Evolutionary conservation across 768 basidiomycete species (phyloP), one percentile per base, ranked within the genome.

Genomic region (Cyclocybe aegerita): DNA sequence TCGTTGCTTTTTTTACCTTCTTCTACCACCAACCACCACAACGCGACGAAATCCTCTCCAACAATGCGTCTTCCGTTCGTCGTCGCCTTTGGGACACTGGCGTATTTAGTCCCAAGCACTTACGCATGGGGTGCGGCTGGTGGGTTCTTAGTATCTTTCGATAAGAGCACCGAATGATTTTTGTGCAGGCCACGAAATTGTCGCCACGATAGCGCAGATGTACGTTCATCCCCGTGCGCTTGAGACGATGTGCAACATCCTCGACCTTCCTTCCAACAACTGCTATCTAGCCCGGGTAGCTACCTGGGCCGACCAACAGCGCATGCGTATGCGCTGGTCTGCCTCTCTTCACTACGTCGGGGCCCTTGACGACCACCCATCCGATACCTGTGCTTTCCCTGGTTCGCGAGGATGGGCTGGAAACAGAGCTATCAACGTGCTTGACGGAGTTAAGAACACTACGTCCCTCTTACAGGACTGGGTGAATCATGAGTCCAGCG

Each of bases 121-220:
- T 46, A 58, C 48, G 74, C 64, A 38, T 77, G 75, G 75, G 75
- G 74, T 39, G 72, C 73, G 45, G 74, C 70, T 53, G 73, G 73
- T 72, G 55, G 32, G 55, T 55, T 12, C 15, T 35, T n/a, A 39
- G 49, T n/a, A 33, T 43, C 42, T 17, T 23, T 4, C 34, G 39
- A 32, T 23, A 31, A 15, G n/a, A 30, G 15, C 33, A 39, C 8
- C 29, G n/a, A 11, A 14, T 17, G 39, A 36, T 23, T 10, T 15
- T 36, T 35, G 10, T n/a, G 17, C 54, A 84, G 93, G 95, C 3
- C 95, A 98, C 60, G 90, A 97, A 72, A 86, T 97, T 31, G 82
- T 93, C 4, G 95, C 94, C 1, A 96, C 94, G 4, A 89, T 98
- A 49, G 96, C 96, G 1, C 89, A 98, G 65, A 91, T 95, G 52